A percentile compares a stretch with the other conserved stretches of the same genome.
These are phyloP conservation scores for Pelargonium citronellum DNA, from an alignment of 441 rosid species.

Conservation along the genomic window DNA sequence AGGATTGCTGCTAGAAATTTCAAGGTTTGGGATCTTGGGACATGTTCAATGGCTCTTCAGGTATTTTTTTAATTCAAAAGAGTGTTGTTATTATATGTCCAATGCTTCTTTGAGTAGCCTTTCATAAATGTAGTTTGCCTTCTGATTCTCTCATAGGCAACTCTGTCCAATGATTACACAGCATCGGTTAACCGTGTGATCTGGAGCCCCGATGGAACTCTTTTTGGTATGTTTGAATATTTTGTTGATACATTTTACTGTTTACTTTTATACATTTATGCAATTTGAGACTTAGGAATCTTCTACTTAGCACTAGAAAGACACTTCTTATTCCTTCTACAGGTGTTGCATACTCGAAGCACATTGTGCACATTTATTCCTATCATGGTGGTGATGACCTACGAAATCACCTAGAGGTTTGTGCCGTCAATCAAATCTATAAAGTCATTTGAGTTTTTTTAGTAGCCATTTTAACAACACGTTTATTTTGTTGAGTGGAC, in stretches of 20 bases:
- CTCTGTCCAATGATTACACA: constrained; percentile 48
- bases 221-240: constrained; percentile 48
- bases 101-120: constrained; percentile 14
- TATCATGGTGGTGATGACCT: constrained; percentile 62
- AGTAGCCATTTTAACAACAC: not conserved
- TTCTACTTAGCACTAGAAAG: constrained; percentile 4
- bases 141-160: constrained; percentile 48
- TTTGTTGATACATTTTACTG: constrained; percentile 1
- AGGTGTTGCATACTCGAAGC: constrained; percentile 87
- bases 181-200: constrained; percentile 70
- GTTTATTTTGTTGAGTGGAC: not conserved
- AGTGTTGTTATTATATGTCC: too few species aligned
- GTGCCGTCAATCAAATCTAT: constrained; percentile 20
- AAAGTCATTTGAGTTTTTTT: not conserved
- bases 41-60: constrained; percentile 57
- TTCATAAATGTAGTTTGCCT: too few species aligned
- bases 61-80: constrained; percentile 36
- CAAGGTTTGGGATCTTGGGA: constrained; percentile 57
- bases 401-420: constrained; percentile 68
- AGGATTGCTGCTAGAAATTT: constrained; percentile 53
- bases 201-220: constrained; percentile 85
- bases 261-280: not conserved
- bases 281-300: constrained; percentile 9
- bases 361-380: constrained; percentile 70
- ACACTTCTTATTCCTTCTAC: constrained; percentile 21